Conservation (phyloP, 177 flowering plant genomes). For the Vitis hybrid region DNA sequence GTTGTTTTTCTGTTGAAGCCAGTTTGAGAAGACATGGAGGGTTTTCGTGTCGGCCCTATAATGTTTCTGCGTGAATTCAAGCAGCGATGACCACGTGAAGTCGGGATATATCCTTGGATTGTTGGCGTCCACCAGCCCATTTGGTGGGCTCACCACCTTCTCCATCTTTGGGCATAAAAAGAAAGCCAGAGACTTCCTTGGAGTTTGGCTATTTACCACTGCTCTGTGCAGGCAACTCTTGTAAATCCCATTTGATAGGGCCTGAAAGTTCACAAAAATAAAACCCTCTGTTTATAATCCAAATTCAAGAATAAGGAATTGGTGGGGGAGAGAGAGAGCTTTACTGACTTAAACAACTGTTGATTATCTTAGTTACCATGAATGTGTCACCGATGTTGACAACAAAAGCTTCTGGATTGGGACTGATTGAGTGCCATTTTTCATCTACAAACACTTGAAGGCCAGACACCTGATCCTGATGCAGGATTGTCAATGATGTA, state of each 20-base stretch:
- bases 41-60: conserved; percentile 50
- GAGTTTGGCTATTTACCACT: conserved; percentile 39
- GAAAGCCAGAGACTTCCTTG: conserved; percentile 50
- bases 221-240: conserved; percentile 65
- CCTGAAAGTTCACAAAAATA: conserved; percentile 21
- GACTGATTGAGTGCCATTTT: conserved; percentile 43
- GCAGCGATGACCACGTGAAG: conserved; percentile 44
- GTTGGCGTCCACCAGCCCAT: conserved; percentile 13
- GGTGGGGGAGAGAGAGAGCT: too few species aligned
- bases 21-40: conserved; percentile 23
- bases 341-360: not conserved
- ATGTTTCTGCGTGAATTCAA: conserved; percentile 47
- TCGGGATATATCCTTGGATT: conserved; percentile 49
- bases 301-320: not conserved
- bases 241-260: conserved; percentile 49
- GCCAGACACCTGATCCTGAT: conserved; percentile 65
- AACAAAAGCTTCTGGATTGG: conserved; percentile 50
- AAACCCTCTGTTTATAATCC: not conserved
- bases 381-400: conserved; percentile 73
- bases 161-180: conserved; percentile 42
- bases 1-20: conserved; percentile 19
- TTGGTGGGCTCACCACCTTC: conserved; percentile 48
- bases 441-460: conserved; percentile 55
- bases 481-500: conserved; percentile 61
- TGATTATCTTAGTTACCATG: conserved; percentile 22